Percentiles rank a stretch among this genome's conserved stretches.
These are phyloP conservation scores for Hyaloperonospora brassicae DNA, from an alignment of 352 stramenopile genomes.

Conservation along the genomic window DNA sequence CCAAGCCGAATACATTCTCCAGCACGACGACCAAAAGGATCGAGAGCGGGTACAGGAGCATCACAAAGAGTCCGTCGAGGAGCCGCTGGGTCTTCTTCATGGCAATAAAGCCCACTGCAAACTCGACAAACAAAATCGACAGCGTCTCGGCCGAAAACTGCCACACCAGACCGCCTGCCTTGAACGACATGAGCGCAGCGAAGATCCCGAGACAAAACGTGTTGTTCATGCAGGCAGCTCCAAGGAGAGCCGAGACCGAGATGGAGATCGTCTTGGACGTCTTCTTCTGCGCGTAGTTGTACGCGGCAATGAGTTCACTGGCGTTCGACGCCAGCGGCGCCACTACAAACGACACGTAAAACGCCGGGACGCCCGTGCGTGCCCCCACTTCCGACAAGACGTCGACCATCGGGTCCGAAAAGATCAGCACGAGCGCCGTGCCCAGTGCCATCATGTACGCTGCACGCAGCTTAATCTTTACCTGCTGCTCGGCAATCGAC, in stretches of 20 bases:
- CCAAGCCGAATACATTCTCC: constrained; percentile 87
- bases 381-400: constrained; percentile 91
- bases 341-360: constrained; percentile 98
- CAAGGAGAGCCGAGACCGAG: constrained; percentile 89
- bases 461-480: constrained; percentile 91
- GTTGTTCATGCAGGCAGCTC: constrained; percentile 98
- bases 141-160: constrained; percentile 97
- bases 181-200: constrained; percentile 93
- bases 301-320: constrained; percentile 94
- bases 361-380: constrained; percentile 87
- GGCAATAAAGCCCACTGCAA: constrained; percentile 77
- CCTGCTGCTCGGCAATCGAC: constrained; percentile 92
- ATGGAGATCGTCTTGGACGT: constrained; percentile 97
- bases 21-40: constrained; percentile 89
- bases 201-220: constrained; percentile 99
- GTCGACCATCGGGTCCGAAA: constrained; percentile 98
- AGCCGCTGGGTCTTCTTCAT: constrained; percentile 86
- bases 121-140: constrained; percentile 93
- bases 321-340: constrained; percentile 97
- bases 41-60: constrained; percentile 90
- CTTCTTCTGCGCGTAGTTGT: constrained; percentile 97
- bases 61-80: constrained; percentile 72
- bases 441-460: constrained; percentile 92
- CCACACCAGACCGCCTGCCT: constrained; percentile 89
- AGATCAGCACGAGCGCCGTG: constrained; percentile 90